phyloP scores from a whole-genome alignment of 2,329 filamentous ascomycete species.

The Colletotrichum liriopes region DNA sequence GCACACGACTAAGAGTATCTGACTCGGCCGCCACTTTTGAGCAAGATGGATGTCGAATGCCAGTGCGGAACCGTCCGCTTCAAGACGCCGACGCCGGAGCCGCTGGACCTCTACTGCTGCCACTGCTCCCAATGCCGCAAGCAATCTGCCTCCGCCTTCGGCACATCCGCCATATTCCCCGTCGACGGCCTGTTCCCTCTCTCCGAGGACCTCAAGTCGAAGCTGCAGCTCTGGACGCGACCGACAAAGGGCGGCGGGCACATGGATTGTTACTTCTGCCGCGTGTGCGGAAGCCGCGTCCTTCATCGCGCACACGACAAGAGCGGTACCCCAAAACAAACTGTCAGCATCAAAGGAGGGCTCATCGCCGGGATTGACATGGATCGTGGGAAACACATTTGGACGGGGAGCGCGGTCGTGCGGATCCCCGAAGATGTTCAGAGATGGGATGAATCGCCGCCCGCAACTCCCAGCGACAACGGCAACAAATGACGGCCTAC shows the following conservation, averaged over 20 bases:
- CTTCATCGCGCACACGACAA: slow-evolving; percentile 59
- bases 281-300: slow-evolving; percentile 62
- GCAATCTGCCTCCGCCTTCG: slow-evolving; percentile 63
- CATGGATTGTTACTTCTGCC: slow-evolving; percentile 61
- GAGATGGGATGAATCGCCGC: slow-evolving; percentile 38
- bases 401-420: slow-evolving; percentile 60
- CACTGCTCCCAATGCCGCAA: slow-evolving; percentile 64
- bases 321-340: slow-evolving; percentile 55
- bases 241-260: slow-evolving; percentile 57
- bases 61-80: slow-evolving; percentile 59
- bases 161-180: slow-evolving; percentile 61
- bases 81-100: slow-evolving; percentile 52
- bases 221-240: slow-evolving; percentile 56
- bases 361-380: slow-evolving; percentile 59
- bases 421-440: slow-evolving; percentile 55
- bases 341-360: slow-evolving; percentile 64
- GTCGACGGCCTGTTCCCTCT: slow-evolving; percentile 59
- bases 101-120: slow-evolving; percentile 59
- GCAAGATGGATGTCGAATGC: slow-evolving; percentile 50
- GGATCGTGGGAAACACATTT: slow-evolving; percentile 61
- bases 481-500: background rate
- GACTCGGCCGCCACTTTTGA: background rate
- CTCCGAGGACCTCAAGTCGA: slow-evolving; percentile 49
- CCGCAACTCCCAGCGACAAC: background rate
- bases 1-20: background rate